A percentile compares a stretch with the other conserved stretches of the same genome.
Evolutionary conservation across 768 basidiomycete genomes (phyloP).

Genomic region (Coprinopsis strossmayeri): DNA sequence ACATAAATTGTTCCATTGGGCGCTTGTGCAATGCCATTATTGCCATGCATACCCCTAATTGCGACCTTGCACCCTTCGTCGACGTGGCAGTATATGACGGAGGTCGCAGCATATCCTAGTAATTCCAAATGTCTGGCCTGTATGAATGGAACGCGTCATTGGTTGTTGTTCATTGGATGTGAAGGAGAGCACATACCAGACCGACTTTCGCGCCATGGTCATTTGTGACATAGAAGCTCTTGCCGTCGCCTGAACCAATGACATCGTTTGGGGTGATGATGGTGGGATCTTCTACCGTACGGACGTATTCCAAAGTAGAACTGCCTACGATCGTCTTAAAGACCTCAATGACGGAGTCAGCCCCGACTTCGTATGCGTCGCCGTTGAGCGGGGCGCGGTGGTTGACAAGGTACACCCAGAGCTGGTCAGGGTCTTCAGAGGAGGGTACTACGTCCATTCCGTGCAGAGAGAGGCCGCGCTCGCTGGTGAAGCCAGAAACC

Average conservation of each 20-base stretch:
- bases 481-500: conserved; percentile 29
- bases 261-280: conserved; percentile 68
- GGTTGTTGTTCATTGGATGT: no score
- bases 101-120: conserved; percentile 31
- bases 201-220: conserved; percentile 52
- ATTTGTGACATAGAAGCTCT: conserved; percentile 66
- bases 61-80: conserved; percentile 57
- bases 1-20: conserved; percentile 63
- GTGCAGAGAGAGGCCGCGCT: conserved; percentile 47
- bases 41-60: conserved; percentile 38
- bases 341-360: conserved; percentile 66
- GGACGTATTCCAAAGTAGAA: conserved; percentile 41
- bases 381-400: conserved; percentile 48
- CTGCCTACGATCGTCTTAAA: conserved; percentile 49
- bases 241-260: conserved; percentile 57
- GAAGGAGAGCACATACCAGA: conserved; percentile 35
- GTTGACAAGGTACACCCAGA: conserved; percentile 68
- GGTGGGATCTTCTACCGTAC: conserved; percentile 48
- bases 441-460: conserved; percentile 68
- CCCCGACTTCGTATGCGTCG: conserved; percentile 40
- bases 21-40: conserved; percentile 58
- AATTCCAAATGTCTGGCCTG: conserved; percentile 24
- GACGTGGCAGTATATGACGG: conserved; percentile 60
- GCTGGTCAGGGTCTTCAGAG: conserved; percentile 33
- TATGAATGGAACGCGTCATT: no score